These are phyloP conservation scores for Hypoxylon sp. DNA, from an alignment of 2,329 filamentous ascomycete species.

Conservation along the genomic window DNA sequence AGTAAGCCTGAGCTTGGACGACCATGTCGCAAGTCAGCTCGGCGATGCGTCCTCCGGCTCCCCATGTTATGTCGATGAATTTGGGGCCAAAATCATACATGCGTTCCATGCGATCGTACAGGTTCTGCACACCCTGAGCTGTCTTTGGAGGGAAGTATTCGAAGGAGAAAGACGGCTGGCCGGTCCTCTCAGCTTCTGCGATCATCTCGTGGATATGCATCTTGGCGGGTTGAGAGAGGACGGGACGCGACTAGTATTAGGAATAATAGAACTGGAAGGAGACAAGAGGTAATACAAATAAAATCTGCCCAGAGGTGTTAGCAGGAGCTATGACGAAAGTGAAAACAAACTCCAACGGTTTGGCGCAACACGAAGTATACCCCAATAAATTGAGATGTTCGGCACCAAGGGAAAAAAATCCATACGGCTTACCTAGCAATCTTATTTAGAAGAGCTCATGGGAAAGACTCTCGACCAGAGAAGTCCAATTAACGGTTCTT, in stretches of 20 bases:
- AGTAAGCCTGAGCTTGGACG: conserved; percentile 91
- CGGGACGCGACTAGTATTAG: conserved; percentile 3
- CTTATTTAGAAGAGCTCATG: conserved; percentile 22
- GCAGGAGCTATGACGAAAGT: conserved; percentile 1
- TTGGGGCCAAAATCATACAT: conserved; percentile 95
- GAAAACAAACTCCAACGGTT: background rate
- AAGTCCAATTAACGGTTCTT: conserved; percentile 17
- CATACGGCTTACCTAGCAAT: conserved; percentile 35
- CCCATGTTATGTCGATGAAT: conserved; percentile 99
- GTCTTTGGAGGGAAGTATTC: conserved; percentile 99
- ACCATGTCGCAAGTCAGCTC: conserved; percentile 98
- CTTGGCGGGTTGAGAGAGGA: conserved; percentile 53
- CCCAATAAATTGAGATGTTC: background rate
- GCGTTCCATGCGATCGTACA: conserved; percentile 99
- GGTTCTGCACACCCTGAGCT: conserved; percentile 95
- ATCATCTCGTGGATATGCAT: conserved; percentile 99
- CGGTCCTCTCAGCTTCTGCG: conserved; percentile 80
- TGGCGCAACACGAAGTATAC: background rate
- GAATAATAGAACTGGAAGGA: conserved; percentile 6
- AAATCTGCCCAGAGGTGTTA: conserved; percentile 27
- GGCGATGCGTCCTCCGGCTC: conserved; percentile 90
- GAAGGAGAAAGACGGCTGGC: conserved; percentile 94
- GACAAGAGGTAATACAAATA: conserved; percentile 19
- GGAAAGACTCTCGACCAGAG: conserved; percentile 22
- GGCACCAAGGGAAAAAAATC: conserved; percentile 17